These are phyloP conservation scores for Aureobasidium sp. DNA, from an alignment of 2,329 filamentous ascomycete species.

Conservation along the genomic window DNA sequence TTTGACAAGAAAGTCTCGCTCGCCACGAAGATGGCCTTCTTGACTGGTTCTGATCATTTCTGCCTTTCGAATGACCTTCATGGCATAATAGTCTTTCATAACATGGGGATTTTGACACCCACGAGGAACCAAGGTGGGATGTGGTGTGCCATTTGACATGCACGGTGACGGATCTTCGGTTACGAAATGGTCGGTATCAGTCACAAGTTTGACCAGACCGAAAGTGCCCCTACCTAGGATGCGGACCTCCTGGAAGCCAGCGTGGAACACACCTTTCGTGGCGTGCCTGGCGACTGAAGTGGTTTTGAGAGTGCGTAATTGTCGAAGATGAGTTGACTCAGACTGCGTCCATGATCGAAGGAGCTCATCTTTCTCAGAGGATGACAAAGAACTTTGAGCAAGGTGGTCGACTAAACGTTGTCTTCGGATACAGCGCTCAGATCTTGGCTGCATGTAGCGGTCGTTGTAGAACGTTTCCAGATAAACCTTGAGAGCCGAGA, in stretches of 20 bases:
- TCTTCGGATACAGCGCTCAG: conserved; percentile 55
- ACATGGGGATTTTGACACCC: not conserved
- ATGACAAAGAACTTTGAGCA: conserved; percentile 47
- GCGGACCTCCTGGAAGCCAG: conserved; percentile 73
- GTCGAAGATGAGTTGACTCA: conserved; percentile 69
- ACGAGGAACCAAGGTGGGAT: not conserved
- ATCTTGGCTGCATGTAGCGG: conserved; percentile 48
- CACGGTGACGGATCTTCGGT: not conserved
- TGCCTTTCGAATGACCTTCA: conserved; percentile 95
- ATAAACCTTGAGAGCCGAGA: conserved; percentile 75
- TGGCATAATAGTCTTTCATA: conserved; percentile 67
- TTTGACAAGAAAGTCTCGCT: conserved; percentile 83
- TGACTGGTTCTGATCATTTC: conserved; percentile 87
- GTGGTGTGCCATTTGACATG: not conserved
- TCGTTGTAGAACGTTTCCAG: conserved; percentile 78
- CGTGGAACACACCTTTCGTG: conserved; percentile 46
- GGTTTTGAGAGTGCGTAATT: conserved; percentile 62
- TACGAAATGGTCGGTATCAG: conserved; percentile 40
- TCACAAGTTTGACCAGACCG: conserved; percentile 80
- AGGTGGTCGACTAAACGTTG: conserved; percentile 59
- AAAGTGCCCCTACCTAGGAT: conserved; percentile 91
- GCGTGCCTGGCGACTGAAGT: conserved; percentile 45
- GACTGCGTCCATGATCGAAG: conserved; percentile 55
- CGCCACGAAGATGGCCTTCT: conserved; percentile 84
- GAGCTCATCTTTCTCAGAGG: conserved; percentile 49